phyloP scores from a whole-genome alignment of 2,329 filamentous ascomycete genomes.

The Cladobotryum protrusum region DNA sequence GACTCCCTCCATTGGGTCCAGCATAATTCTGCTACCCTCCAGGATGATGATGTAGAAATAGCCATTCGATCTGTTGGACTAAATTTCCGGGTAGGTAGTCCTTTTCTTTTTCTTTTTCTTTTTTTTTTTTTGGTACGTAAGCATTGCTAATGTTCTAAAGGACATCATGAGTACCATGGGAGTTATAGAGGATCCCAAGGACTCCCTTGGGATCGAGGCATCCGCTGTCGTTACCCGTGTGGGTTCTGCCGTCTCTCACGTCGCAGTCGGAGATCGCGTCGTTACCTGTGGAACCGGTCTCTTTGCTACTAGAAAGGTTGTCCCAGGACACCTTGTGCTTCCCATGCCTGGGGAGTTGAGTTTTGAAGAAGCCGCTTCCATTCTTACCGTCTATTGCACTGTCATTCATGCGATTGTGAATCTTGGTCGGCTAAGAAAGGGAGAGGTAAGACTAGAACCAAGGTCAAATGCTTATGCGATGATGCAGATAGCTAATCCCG shows the following conservation, averaged over 20 bases:
- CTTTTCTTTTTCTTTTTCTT: not conserved
- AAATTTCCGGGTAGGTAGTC: slow-evolving; percentile 3
- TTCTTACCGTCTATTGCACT: no score
- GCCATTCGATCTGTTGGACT: not conserved
- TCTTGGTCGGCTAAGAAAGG: not conserved
- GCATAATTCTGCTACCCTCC: no score
- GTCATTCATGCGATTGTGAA: no score
- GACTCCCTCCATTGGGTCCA: no score
- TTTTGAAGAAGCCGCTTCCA: no score
- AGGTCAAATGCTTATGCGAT: not conserved
- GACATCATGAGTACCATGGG: slow-evolving; percentile 1
- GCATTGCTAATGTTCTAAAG: no score
- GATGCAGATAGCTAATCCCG: no score
- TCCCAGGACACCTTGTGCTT: no score
- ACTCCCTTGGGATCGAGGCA: slow-evolving; percentile 24
- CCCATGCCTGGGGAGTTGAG: no score
- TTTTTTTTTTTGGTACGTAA: no score
- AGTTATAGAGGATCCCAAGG: slow-evolving; percentile 2
- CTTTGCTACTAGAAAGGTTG: no score
- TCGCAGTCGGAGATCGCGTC: slow-evolving; percentile 30
- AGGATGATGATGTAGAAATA: no score
- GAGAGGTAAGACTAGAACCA: not conserved
- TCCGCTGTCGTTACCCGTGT: slow-evolving; percentile 18
- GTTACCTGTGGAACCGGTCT: not conserved
- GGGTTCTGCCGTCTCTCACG: slow-evolving; percentile 10